These are phyloP conservation scores for Moesziomyces parantarcticus DNA, from an alignment of 1,284 basidiomycete genomes.

Conservation along the genomic window DNA sequence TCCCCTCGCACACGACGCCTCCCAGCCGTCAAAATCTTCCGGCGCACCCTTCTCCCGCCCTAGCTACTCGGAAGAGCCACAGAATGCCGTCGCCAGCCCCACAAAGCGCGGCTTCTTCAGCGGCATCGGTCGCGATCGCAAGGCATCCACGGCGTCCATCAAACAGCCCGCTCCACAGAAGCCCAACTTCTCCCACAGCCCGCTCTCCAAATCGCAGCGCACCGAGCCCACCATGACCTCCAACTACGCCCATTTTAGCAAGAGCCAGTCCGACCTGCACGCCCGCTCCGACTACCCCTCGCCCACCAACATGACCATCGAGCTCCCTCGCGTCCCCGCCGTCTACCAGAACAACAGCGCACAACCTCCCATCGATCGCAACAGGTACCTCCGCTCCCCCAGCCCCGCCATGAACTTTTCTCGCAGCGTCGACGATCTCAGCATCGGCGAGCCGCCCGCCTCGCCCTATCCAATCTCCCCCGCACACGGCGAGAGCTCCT, in stretches of 20 bases:
- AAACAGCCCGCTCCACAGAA: constrained; percentile 24
- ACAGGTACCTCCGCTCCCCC: constrained; percentile 50
- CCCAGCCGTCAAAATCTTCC: constrained; percentile 7
- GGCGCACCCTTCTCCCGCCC: constrained; percentile 18
- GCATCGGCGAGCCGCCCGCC: constrained; percentile 21
- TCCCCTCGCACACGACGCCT: constrained; percentile 10
- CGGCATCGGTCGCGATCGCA: constrained; percentile 48
- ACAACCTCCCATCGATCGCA: constrained; percentile 28
- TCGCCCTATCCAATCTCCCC: constrained; percentile 27
- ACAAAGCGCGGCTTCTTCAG: constrained; percentile 59
- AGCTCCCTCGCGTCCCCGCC: constrained; percentile 43
- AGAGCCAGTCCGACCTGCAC: constrained; percentile 52
- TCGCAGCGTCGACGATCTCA: constrained; percentile 60
- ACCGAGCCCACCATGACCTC: constrained; percentile 12
- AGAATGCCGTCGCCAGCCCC: constrained; percentile 37
- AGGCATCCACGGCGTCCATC: constrained; percentile 39
- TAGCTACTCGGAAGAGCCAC: constrained; percentile 40
- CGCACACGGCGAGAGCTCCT: constrained; percentile 36
- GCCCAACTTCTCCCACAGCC: constrained; percentile 38
- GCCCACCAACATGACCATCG: constrained; percentile 22
- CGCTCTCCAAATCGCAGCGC: constrained; percentile 38
- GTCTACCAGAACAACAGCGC: constrained; percentile 38
- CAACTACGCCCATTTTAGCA: constrained; percentile 50
- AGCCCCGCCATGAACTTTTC: constrained; percentile 55
- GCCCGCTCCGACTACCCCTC: constrained; percentile 38